Conservation (phyloP, 768 basidiomycete species). For the Megacollybia marginata region DNA sequence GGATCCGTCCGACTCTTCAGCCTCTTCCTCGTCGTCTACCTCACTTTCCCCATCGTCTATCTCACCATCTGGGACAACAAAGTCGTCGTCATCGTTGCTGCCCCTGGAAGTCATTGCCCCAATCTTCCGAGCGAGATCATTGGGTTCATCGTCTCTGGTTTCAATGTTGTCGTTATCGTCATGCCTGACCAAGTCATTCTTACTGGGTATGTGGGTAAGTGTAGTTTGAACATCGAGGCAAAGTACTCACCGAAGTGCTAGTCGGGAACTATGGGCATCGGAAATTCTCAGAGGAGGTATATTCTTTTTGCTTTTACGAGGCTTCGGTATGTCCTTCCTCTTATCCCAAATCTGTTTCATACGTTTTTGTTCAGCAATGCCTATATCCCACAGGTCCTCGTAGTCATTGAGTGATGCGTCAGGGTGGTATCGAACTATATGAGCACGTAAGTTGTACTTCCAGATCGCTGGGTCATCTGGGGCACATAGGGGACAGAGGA, state of each 20-base stretch:
- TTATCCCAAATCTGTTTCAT: not conserved
- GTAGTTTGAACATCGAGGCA: no score
- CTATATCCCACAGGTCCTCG: not conserved
- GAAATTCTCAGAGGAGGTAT: not conserved
- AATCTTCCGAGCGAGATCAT: no score
- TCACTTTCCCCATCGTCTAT: no score
- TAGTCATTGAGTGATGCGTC: not conserved
- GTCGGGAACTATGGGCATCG: not conserved
- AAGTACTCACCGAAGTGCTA: not conserved
- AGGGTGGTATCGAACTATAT: not conserved
- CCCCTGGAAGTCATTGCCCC: no score
- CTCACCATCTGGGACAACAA: no score
- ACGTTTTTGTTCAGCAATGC: not conserved
- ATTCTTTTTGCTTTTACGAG: not conserved
- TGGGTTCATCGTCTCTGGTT: no score
- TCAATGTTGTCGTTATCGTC: no score
- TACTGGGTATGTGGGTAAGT: no score
- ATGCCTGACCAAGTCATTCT: no score
- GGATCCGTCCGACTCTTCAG: no score
- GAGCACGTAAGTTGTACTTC: not conserved
- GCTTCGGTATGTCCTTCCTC: not conserved
- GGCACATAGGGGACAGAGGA: not conserved
- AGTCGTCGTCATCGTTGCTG: no score
- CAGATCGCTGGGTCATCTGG: not conserved
- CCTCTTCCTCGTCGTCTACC: no score